phyloP scores from a whole-genome alignment of 306 rosid species.

The Fagus sylvatica region DNA sequence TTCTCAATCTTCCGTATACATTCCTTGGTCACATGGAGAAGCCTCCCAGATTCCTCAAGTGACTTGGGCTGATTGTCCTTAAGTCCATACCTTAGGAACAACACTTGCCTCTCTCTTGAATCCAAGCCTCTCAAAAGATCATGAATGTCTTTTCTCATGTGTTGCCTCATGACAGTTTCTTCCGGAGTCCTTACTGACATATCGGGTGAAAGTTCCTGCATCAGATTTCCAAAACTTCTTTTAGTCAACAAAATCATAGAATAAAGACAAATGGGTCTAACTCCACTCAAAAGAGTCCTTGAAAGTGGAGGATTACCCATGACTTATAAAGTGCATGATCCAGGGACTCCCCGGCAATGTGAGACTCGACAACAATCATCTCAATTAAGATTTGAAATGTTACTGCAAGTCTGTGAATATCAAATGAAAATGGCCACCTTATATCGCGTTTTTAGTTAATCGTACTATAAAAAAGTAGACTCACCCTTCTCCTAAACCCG shows the following conservation, averaged over 20 bases:
- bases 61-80: constrained; percentile 60
- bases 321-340: no score
- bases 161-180: constrained; percentile 62
- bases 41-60: constrained; percentile 71
- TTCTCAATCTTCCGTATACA: constrained; percentile 79
- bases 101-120: constrained; percentile 67
- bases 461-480: no score
- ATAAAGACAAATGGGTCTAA: no score
- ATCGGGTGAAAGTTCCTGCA: constrained; percentile 64
- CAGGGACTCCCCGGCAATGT: no score
- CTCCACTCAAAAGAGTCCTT: no score
- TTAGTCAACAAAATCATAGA: neutral
- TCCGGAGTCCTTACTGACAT: constrained; percentile 55
- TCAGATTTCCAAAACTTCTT: constrained; percentile 28
- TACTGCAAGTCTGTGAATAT: no score
- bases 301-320: no score
- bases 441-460: no score
- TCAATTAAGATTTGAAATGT: neutral
- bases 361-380: neutral
- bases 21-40: constrained; percentile 58
- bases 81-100: constrained; percentile 74
- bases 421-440: neutral
- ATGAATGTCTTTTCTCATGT: constrained; percentile 55
- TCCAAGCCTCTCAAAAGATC: constrained; percentile 62
- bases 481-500: no score